Conservation (phyloP, 768 basidiomycete genomes). For the Russula sp. region DNA sequence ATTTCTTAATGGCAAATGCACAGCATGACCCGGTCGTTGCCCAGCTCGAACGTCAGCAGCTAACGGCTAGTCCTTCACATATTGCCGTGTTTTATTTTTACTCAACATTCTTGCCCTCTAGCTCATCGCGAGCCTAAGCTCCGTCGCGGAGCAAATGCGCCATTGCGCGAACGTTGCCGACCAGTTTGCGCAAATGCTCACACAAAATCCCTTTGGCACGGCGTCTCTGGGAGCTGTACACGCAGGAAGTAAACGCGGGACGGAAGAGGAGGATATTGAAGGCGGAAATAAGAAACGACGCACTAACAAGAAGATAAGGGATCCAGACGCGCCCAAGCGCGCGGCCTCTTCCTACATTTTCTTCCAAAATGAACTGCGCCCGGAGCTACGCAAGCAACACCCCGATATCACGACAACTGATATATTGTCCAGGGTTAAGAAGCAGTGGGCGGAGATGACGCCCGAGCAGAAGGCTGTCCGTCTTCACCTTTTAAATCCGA, state of each 20-base stretch:
- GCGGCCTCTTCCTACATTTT: constrained; percentile 91
- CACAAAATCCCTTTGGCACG: constrained; percentile 38
- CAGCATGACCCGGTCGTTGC: constrained; percentile 30
- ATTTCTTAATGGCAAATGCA: constrained; percentile 28
- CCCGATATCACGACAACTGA: constrained; percentile 69
- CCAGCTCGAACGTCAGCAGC: constrained; percentile 35
- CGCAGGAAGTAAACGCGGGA: constrained; percentile 45
- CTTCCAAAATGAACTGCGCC: constrained; percentile 89
- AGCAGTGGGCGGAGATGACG: constrained; percentile 68
- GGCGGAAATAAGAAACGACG: constrained; percentile 50
- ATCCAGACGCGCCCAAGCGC: constrained; percentile 92
- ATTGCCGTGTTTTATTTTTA: background rate
- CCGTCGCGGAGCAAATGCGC: constrained; percentile 62
- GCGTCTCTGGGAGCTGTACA: constrained; percentile 2
- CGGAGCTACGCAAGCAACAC: constrained; percentile 61
- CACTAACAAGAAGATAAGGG: constrained; percentile 64
- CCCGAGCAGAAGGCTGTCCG: constrained; percentile 73
- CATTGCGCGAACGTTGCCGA: constrained; percentile 61
- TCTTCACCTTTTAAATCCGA: constrained; percentile 17
- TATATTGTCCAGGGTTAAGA: constrained; percentile 65
- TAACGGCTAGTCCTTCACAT: constrained; percentile 31
- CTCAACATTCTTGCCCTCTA: constrained; percentile 34
- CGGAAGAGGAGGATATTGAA: constrained; percentile 33
- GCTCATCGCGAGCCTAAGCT: constrained; percentile 54
- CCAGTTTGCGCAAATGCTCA: constrained; percentile 51